Conservation (phyloP, 2,329 filamentous ascomycete species). For the Paramyrothecium roridum region DNA sequence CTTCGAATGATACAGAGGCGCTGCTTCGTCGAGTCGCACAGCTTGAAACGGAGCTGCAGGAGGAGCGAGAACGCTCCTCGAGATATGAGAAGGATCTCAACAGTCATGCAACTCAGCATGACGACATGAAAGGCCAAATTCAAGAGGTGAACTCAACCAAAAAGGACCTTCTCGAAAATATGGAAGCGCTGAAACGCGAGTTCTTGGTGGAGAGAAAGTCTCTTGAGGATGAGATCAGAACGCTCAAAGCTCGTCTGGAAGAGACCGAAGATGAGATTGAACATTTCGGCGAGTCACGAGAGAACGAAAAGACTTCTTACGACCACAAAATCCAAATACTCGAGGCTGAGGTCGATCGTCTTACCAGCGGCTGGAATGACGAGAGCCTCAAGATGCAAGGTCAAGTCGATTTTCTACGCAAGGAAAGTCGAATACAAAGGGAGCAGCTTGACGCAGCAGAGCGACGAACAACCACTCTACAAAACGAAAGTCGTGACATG, state of each 20-base stretch:
- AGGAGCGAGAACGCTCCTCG: conserved; percentile 67
- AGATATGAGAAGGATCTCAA: conserved; percentile 69
- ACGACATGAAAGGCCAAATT: conserved; percentile 64
- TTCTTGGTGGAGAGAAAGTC: conserved; percentile 82
- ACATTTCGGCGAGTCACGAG: conserved; percentile 74
- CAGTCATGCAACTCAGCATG: conserved; percentile 52
- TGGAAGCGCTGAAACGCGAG: conserved; percentile 87
- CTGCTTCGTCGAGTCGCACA: conserved; percentile 49
- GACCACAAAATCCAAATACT: conserved; percentile 68
- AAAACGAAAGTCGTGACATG: conserved; percentile 51
- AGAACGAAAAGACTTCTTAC: conserved; percentile 72
- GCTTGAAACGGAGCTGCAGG: conserved; percentile 75
- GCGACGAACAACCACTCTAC: conserved; percentile 50
- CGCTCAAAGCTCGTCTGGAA: conserved; percentile 73
- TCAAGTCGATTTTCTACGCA: conserved; percentile 60
- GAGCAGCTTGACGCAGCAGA: conserved; percentile 59
- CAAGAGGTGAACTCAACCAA: conserved; percentile 90
- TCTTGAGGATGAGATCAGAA: conserved; percentile 75
- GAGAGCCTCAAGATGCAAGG: conserved; percentile 57
- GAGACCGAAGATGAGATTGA: conserved; percentile 92
- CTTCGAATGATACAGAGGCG: conserved; percentile 43
- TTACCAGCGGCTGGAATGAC: conserved; percentile 55
- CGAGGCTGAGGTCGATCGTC: conserved; percentile 66
- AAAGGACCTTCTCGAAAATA: conserved; percentile 88
- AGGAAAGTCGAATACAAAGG: conserved; percentile 56